phyloP scores from a whole-genome alignment of 2,329 filamentous ascomycete species.

The Cladophialophora carrionii region DNA sequence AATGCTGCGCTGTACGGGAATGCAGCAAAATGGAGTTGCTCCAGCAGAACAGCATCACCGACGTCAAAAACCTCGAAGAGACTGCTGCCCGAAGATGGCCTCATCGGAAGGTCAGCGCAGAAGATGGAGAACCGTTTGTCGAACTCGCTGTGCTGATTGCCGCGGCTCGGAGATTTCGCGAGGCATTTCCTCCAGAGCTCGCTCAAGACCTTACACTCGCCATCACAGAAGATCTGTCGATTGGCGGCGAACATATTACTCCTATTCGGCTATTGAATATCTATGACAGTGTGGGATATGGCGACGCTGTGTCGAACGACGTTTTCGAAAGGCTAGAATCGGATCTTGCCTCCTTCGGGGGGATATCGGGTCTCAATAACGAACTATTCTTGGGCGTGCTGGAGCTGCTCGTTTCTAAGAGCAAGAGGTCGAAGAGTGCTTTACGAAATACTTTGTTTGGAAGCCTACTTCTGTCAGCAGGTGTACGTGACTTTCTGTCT shows the following conservation, averaged over 20 bases:
- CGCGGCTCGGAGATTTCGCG: constrained; percentile 70
- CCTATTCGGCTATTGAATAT: constrained; percentile 76
- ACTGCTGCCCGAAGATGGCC: constrained; percentile 44
- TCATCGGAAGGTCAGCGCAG: constrained; percentile 48
- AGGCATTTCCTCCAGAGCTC: constrained; percentile 70
- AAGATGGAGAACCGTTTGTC: constrained; percentile 57
- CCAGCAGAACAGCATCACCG: constrained; percentile 64
- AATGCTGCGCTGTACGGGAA: constrained; percentile 74
- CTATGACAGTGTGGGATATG: constrained; percentile 77
- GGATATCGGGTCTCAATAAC: constrained; percentile 54
- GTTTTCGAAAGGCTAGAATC: constrained; percentile 72
- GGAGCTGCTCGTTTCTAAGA: constrained; percentile 49
- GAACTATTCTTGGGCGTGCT: constrained; percentile 58
- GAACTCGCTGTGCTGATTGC: constrained; percentile 66
- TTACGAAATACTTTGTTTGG: constrained; percentile 32
- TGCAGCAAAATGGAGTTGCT: constrained; percentile 79
- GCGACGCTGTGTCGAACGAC: constrained; percentile 78
- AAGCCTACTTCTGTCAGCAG: constrained; percentile 63
- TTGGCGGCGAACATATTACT: constrained; percentile 70
- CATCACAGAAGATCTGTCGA: constrained; percentile 72
- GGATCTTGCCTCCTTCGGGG: constrained; percentile 66
- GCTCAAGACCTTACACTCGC: constrained; percentile 68
- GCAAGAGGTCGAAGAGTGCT: constrained; percentile 39
- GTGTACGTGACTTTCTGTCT: constrained; percentile 76
- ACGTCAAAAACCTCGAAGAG: constrained; percentile 45